Evolutionary conservation across 225 moss, liverwort and hornwort genomes (phyloP).

Genomic region (Pseudisothecium myosuroides): DNA sequence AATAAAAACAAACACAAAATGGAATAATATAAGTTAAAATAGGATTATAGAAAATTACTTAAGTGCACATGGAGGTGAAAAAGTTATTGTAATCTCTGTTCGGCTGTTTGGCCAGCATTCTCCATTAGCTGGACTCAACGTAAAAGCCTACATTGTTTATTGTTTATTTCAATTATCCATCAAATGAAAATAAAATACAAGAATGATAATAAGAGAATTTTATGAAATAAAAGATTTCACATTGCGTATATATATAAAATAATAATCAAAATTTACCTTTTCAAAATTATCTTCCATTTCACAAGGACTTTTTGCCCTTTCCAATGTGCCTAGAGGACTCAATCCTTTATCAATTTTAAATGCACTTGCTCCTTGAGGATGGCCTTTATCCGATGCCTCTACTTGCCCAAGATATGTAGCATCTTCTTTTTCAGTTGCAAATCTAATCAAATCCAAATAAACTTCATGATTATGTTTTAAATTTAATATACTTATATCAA

Average conservation of each 20-base stretch:
- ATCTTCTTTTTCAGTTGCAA: constrained; percentile 53
- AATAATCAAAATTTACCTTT: neutral
- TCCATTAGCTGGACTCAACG: constrained; percentile 50
- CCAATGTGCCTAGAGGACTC: neutral
- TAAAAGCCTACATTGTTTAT: constrained; percentile 42
- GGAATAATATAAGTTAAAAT: neutral
- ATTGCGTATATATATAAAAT: neutral
- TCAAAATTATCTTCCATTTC: neutral
- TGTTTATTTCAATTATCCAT: neutral
- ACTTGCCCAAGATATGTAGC: constrained; percentile 2
- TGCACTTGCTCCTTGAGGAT: neutral
- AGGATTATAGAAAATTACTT: constrained; percentile 19
- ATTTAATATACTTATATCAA: neutral
- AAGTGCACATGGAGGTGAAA: constrained; percentile 44
- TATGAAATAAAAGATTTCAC: neutral
- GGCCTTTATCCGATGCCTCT: constrained; percentile 7
- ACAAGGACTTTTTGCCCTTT: neutral
- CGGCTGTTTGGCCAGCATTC: constrained; percentile 82
- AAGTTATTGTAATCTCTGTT: constrained; percentile 59
- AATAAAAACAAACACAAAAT: too few relatives aligned
- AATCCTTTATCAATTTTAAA: neutral
- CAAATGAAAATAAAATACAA: neutral
- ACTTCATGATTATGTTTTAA: neutral
- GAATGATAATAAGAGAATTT: rapidly evolving
- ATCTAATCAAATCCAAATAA: constrained; percentile 47